Base-by-base conservation (phyloP, 441 rosid species). In the Erysimum cheiri region DNA sequence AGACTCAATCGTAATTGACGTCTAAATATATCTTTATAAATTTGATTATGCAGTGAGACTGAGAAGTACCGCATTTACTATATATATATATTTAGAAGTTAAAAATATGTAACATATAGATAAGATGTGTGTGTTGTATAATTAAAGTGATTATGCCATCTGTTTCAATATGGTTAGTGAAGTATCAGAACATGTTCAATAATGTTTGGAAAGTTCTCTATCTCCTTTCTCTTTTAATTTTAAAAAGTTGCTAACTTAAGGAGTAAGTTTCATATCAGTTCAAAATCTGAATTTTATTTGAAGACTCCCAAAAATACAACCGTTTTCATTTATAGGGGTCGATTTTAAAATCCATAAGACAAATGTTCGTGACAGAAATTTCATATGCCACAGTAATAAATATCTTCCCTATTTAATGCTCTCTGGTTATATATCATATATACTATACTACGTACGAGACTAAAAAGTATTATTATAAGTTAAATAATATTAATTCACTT, bases 101-200 rank as follows among this genome's bases (percentile, higher is more conserved):
- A 6, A 15, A 31, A 44, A 44, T 14, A 44, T 44, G 3, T 44
- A 44, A 55, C 31, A 67, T 6, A 2, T 3, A 35, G 72, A 73
- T 66, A 73, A 73, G 67, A 33, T 66, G 24, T 59, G 60, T 66
- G 72, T 67, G 68, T 41, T 67, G 31, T 41, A 36, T 58, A 50
- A 59, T 8, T 59, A 67, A 73, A 66, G 78, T 67, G 73, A 68
- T 62, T 60, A 67, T 74, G 78, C 73, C 69, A 67, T 44, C 31
- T 54, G 58, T 32, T 67, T 67, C 33, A 52, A 26, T 52, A 32
- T 53, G 59, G 36, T 74, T 74, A 60, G 69, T 68, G 53, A 67
- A 74, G 78, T 19, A 67, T 74, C 68, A 57, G 72, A 67, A 73
- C 57, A 67, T 59, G 67, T 29, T 67, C 77, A 60, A 74, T 74